Evolutionary conservation across 345 rosid species (phyloP), one percentile per base, ranked within the genome.

Genomic region (Hibiscus tridactylites): DNA sequence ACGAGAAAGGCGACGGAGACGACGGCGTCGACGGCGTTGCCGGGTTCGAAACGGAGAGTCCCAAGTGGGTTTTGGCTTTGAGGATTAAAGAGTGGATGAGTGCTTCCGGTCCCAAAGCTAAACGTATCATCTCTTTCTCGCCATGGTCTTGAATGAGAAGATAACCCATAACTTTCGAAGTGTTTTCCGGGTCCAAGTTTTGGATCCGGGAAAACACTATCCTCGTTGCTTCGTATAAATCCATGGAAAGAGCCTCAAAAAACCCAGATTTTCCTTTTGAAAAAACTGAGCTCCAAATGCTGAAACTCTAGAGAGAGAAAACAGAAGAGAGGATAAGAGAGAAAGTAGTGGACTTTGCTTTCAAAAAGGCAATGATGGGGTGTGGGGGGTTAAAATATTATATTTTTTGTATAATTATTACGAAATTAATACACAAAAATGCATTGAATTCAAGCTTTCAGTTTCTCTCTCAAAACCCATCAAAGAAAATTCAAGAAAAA

Each of bases 151-250:
- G 90, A 42, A 88, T 79, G 53, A 88, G 79, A 37, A 86, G 81
- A 65, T 83, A 87, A 67, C 90, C 89, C 85, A 88, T 82, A 81
- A 83, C 85, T 75, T 86, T 88, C 9, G 90, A 86, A 42, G 90
- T 86, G 74, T 80, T 82, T 73, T 86, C 88, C 24, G 88, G 85
- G 85, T 88, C 92, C 71, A 88, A 46, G 65, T 42, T 79, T 71
- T 88, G 86, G 75, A 86, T 85, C 76, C 86, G 82, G 1, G 91
- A 85, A 73, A 82, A 81, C 47, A 86, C 89, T 31, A 79, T 68
- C 63, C 81, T 79, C 17, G 90, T 88, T 15, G 92, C 92, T 77
- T 88, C 88, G 58, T 79, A 86, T 0, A 84, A 73, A 79, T 88
- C 93, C 90, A 88, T 87, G 56, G 56, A 77, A 63, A 2, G 17